These are phyloP conservation scores for Lasiodiplodia sp. DNA, from an alignment of 2,329 filamentous ascomycete genomes.

Conservation along the genomic window DNA sequence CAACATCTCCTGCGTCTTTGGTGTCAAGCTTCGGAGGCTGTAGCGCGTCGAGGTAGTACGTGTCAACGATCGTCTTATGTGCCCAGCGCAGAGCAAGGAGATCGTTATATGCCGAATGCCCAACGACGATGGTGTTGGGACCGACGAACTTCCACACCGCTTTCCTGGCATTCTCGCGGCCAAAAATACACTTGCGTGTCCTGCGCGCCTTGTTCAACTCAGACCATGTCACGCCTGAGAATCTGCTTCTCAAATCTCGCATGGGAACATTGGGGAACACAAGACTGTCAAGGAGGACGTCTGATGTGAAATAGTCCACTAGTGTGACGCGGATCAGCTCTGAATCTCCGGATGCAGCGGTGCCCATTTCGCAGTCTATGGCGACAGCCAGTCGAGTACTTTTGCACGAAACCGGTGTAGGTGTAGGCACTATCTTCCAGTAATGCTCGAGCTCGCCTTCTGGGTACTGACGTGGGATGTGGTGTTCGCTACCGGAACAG, in stretches of 20 bases:
- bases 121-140: constrained; percentile 57
- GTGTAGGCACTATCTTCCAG: not conserved
- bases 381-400: constrained; percentile 46
- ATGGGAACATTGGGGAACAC: constrained; percentile 57
- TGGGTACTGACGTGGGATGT: not conserved
- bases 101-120: constrained; percentile 55
- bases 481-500: constrained; percentile 6
- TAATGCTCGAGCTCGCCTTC: constrained; percentile 27
- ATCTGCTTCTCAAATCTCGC: constrained; percentile 59
- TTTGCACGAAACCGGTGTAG: not conserved
- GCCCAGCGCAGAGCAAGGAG: constrained; percentile 58
- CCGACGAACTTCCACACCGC: constrained; percentile 56
- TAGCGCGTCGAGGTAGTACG: constrained; percentile 41
- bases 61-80: constrained; percentile 56
- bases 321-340: constrained; percentile 62
- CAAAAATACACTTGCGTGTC: constrained; percentile 48
- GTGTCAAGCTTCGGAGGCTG: constrained; percentile 2
- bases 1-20: constrained; percentile 14
- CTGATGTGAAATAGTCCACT: constrained; percentile 60
- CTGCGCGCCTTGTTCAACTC: constrained; percentile 50
- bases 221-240: constrained; percentile 56
- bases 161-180: constrained; percentile 52
- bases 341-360: constrained; percentile 51
- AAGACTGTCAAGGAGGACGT: constrained; percentile 59
- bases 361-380: constrained; percentile 66